Evolutionary conservation across 2,329 filamentous ascomycete species (phyloP).

Genomic region (Ceratocystis diversiconidia): DNA sequence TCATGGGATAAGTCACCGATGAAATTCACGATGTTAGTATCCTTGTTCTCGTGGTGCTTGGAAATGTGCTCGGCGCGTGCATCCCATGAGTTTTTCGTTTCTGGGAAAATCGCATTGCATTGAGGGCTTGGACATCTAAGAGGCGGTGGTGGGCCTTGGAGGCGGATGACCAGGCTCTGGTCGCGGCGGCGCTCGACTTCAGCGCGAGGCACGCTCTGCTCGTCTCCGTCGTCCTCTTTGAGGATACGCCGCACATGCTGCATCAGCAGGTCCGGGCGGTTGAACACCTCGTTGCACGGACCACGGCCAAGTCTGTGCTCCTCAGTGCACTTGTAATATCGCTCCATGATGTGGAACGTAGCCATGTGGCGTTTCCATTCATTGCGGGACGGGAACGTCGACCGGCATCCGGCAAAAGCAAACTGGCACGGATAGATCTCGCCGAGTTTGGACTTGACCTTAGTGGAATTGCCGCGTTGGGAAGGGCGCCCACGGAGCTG

Average conservation of each 20-base stretch:
- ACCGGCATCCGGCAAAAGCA: constrained; percentile 57
- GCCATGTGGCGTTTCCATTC: constrained; percentile 88
- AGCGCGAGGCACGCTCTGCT: constrained; percentile 28
- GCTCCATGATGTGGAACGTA: constrained; percentile 62
- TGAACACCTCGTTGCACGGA: constrained; percentile 48
- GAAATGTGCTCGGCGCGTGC: constrained; percentile 78
- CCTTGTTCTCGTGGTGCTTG: constrained; percentile 53
- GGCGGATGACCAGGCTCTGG: constrained; percentile 43
- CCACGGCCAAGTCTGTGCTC: constrained; percentile 21
- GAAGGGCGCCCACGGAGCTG: too few relatives aligned
- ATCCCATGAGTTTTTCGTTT: constrained; percentile 52
- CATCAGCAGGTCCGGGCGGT: constrained; percentile 82
- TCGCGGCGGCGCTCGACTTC: constrained; percentile 27
- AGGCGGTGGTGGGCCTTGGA: constrained; percentile 45
- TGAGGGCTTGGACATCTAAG: constrained; percentile 43
- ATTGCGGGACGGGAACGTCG: constrained; percentile 68
- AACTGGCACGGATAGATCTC: constrained; percentile 48
- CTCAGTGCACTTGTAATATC: constrained; percentile 60
- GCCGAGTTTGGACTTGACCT: background rate
- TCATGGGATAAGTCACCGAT: background rate
- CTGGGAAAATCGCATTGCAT: constrained; percentile 48
- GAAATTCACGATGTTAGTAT: background rate
- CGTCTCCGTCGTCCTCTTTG: constrained; percentile 31
- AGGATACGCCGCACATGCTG: constrained; percentile 79
- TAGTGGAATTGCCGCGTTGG: too few relatives aligned